A percentile compares a stretch with the other conserved stretches of the same genome.
phyloP scores from a whole-genome alignment of 2,329 filamentous ascomycete species.

The Fusarium pininemorale region DNA sequence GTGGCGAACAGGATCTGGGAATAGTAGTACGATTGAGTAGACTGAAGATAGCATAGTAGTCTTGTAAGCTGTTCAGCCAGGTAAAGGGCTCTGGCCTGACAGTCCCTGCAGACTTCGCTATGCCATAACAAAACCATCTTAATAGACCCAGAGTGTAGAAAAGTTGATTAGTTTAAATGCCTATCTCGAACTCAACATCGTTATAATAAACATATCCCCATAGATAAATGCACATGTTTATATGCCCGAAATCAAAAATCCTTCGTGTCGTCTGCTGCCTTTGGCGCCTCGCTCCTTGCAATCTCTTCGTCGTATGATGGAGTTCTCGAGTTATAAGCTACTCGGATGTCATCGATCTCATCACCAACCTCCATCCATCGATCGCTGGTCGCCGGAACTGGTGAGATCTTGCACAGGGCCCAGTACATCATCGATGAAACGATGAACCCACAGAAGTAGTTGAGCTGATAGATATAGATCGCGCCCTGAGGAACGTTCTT shows the following conservation, averaged over 20 bases:
- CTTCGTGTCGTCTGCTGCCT: slow-evolving; percentile 16
- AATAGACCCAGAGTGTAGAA: too few relatives aligned
- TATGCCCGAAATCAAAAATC: slow-evolving; percentile 12
- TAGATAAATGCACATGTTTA: neutral
- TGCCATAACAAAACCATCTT: neutral
- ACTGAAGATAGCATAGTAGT: too few relatives aligned
- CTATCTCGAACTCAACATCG: neutral
- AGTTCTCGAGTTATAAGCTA: slow-evolving; percentile 56
- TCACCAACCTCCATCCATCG: slow-evolving; percentile 81
- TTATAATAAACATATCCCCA: neutral
- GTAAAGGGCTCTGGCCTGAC: neutral
- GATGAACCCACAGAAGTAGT: slow-evolving; percentile 88
- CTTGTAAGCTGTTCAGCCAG: neutral
- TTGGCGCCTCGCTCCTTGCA: slow-evolving; percentile 14
- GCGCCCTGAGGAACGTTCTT: slow-evolving; percentile 77
- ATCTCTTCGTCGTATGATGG: slow-evolving; percentile 53
- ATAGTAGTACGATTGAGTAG: neutral
- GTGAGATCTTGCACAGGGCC: slow-evolving; percentile 72
- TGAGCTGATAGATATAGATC: slow-evolving; percentile 87
- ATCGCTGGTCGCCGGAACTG: slow-evolving; percentile 78
- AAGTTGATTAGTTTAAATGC: neutral
- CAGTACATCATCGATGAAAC: slow-evolving; percentile 76
- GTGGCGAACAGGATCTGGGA: neutral
- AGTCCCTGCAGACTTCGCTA: neutral
- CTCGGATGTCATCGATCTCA: slow-evolving; percentile 63